Base-by-base conservation (phyloP, 345 rosid genomes). In the Camelina neglecta region DNA sequence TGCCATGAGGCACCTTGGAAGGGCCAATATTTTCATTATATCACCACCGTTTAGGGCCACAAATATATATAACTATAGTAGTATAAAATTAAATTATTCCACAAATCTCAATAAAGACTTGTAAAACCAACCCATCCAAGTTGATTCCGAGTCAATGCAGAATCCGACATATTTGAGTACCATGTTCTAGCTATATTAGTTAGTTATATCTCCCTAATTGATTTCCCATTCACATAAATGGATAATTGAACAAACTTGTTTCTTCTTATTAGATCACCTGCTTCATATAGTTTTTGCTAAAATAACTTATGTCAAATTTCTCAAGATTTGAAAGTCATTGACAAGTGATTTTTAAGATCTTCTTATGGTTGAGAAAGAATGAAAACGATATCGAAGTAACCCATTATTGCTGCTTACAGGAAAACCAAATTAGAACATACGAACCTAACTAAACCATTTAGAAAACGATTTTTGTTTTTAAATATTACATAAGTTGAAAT, bases 1-100 rank as follows among this genome's bases (percentile, higher is more conserved):
- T 71, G 67, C 81, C 67, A 71, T 77, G 80, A 71, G 71, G 62
- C 76, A 49, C 63, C 51, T 71, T 77, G 76, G 57, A 77, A 77
- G 68, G 61, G 73, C 68, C 81, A 77, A 44, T 21, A 16, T 65
- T 71, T 54, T 47, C 75, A 57, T 49, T 42, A 56, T 50, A 56
- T 50, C 72, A 26, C 21, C 79, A 29, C 38, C 38, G 38, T 35
- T 75, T 56, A 55, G 71, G 66, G 71, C 72, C 80, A 64, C 60
- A 59, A 21, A 26, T 26, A 26, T 26, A 18, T 18, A 18, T 18
- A 18, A 18, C 18, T 18, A 18, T 18, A 18, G 18, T 18, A 18
- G 18, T 18, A 18, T 18, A 18, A 18, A 18, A 18, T 18, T 18
- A 18, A 18, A 31, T 8, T 18, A 50, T 60, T 54, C 31, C 16